Evolutionary conservation across 148 eudicot genomes (phyloP).

Genomic region (Dianthus caryophyllus): DNA sequence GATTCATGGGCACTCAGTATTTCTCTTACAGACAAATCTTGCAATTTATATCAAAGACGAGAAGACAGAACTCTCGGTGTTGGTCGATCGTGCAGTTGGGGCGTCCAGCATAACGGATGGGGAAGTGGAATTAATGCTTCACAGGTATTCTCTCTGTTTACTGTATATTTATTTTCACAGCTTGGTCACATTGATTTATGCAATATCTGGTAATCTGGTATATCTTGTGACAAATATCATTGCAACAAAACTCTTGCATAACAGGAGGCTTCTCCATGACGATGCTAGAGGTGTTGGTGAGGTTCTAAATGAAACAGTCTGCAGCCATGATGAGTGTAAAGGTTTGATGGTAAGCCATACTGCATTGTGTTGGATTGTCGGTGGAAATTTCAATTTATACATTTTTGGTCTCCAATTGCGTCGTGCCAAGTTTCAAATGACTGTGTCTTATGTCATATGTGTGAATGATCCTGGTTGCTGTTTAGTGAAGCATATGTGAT

Average conservation of each 20-base stretch:
- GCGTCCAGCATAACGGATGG: conserved; percentile 73
- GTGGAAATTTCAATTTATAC: background rate
- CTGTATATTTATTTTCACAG: no score
- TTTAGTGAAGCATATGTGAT: background rate
- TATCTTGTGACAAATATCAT: conserved; percentile 1
- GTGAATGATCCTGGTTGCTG: background rate
- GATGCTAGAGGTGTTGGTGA: conserved; percentile 78
- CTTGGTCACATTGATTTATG: conserved; percentile 1
- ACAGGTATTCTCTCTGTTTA: conserved; percentile 64
- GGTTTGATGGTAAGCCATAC: conserved; percentile 50
- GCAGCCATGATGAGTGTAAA: conserved; percentile 47
- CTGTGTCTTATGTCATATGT: background rate
- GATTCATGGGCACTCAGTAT: background rate
- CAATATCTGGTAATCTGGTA: background rate
- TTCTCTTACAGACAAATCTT: conserved; percentile 47
- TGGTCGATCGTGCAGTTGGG: conserved; percentile 78
- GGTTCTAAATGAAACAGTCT: conserved; percentile 67
- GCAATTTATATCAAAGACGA: conserved; percentile 64
- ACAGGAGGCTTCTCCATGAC: conserved; percentile 72
- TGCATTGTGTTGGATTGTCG: background rate
- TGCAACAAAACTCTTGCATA: conserved; percentile 6
- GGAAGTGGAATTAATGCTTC: conserved; percentile 79
- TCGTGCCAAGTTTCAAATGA: background rate
- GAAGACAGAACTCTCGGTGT: conserved; percentile 55
- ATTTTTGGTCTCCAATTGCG: background rate